A percentile compares a stretch with the other conserved stretches of the same genome.
These are phyloP conservation scores for Elsinoe fawcettii DNA, from an alignment of 2,329 filamentous ascomycete species.

Conservation along the genomic window DNA sequence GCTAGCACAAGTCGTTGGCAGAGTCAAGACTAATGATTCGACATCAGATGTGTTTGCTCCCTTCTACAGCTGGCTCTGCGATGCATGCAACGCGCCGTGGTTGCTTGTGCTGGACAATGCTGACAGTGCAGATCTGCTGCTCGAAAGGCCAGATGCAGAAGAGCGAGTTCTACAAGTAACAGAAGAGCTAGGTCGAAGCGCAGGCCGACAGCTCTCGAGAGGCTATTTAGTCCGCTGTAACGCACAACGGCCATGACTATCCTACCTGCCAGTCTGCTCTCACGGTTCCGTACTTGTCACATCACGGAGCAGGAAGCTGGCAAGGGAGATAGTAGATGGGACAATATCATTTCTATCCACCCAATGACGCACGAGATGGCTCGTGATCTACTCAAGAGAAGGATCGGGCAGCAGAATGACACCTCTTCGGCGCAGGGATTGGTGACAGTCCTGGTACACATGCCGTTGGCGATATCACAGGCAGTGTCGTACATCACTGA, in stretches of 20 bases:
- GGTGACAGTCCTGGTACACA: slow-evolving; percentile 25
- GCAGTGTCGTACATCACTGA: slow-evolving; percentile 33
- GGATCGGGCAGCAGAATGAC: not conserved
- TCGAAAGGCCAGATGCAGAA: not conserved
- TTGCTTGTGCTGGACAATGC: slow-evolving; percentile 24
- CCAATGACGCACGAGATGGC: slow-evolving; percentile 22
- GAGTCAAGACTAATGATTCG: slow-evolving; percentile 17
- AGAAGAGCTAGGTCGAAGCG: no score
- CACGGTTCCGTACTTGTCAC: slow-evolving; percentile 23
- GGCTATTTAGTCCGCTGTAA: not conserved
- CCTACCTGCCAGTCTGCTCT: not conserved
- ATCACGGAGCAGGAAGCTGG: slow-evolving; percentile 19
- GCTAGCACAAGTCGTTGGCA: slow-evolving; percentile 17
- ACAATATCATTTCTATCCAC: slow-evolving; percentile 18
- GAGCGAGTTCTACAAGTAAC: no score
- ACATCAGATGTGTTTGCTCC: slow-evolving; percentile 21
- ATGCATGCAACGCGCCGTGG: slow-evolving; percentile 19
- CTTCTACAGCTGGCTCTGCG: slow-evolving; percentile 20
- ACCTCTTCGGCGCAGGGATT: slow-evolving; percentile 15
- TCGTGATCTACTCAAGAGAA: slow-evolving; percentile 17
- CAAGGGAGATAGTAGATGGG: slow-evolving; percentile 19
- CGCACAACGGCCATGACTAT: not conserved
- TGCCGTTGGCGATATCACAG: slow-evolving; percentile 31
- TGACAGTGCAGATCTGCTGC: slow-evolving; percentile 20
- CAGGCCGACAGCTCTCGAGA: no score